These are phyloP conservation scores for Collybiopsis luxurians DNA, from an alignment of 768 basidiomycete species.

Conservation along the genomic window DNA sequence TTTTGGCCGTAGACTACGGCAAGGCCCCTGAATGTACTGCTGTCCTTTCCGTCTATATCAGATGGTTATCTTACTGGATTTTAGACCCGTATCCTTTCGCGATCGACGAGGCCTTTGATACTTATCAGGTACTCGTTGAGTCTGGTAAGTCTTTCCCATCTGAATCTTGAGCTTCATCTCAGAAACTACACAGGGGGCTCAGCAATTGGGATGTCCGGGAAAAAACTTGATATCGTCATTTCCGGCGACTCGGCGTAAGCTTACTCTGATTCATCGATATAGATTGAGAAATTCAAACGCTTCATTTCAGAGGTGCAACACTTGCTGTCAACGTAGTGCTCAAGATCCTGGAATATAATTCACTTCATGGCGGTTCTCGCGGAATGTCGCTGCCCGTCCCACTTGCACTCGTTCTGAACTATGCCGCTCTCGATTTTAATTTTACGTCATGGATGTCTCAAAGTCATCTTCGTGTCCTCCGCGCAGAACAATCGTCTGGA, in stretches of 20 bases:
- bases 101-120: slow-evolving; percentile 92
- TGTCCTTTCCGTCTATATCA: slow-evolving; percentile 1
- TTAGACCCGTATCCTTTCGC: slow-evolving; percentile 94
- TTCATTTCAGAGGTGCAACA: slow-evolving; percentile 70
- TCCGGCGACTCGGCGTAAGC: slow-evolving; percentile 98
- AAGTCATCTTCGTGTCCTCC: slow-evolving; percentile 76
- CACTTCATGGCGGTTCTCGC: slow-evolving; percentile 28
- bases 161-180: not conserved
- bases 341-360: slow-evolving; percentile 67
- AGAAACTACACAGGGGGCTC: slow-evolving; percentile 49
- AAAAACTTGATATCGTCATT: slow-evolving; percentile 71
- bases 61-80: slow-evolving; percentile 3
- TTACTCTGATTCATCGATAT: not conserved
- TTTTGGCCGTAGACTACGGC: slow-evolving; percentile 89
- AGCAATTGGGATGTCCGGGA: slow-evolving; percentile 87
- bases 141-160: slow-evolving; percentile 39
- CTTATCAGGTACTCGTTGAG: slow-evolving; percentile 77
- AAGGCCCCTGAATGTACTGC: slow-evolving; percentile 92
- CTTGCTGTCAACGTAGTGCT: slow-evolving; percentile 83
- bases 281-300: not conserved
- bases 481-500: slow-evolving; percentile 84
- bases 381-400: slow-evolving; percentile 61
- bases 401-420: slow-evolving; percentile 81
- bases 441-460: slow-evolving; percentile 97
- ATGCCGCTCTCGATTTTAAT: slow-evolving; percentile 95